A percentile compares a stretch with the other conserved stretches of the same genome.
These are phyloP conservation scores for Marvania coccoides DNA, from an alignment of 139 green algal genomes.

Conservation along the genomic window DNA sequence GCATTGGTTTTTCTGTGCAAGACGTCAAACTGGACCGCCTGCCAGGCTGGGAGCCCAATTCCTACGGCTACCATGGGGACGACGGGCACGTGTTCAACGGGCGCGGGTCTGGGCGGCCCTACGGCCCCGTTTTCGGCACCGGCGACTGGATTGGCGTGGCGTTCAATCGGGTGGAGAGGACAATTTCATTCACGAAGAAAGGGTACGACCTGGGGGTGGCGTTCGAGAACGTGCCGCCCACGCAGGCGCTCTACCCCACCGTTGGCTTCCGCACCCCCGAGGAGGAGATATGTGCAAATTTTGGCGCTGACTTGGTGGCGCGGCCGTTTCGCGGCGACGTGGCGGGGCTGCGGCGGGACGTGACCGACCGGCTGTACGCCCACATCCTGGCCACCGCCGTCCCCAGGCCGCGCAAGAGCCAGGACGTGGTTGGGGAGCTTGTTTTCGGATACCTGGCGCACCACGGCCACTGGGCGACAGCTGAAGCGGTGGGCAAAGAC, in stretches of 20 bases:
- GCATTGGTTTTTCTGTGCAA: conserved; percentile 56
- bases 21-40: conserved; percentile 60
- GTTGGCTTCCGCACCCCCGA: conserved; percentile 64
- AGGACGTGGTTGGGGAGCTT: conserved; percentile 43
- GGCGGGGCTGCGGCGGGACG: conserved; percentile 12
- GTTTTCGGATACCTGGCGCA: conserved; percentile 64
- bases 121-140: conserved; percentile 48
- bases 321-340: conserved; percentile 33
- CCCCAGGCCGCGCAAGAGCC: conserved; percentile 4
- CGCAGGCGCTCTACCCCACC: conserved; percentile 56
- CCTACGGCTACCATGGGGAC: conserved; percentile 78
- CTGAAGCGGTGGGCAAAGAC: conserved; percentile 41
- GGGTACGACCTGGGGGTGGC: conserved; percentile 55
- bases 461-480: conserved; percentile 49
- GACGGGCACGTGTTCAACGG: conserved; percentile 62
- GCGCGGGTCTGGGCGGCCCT: conserved; percentile 36
- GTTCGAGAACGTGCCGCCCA: conserved; percentile 52
- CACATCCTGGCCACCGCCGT: conserved; percentile 3
- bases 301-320: conserved; percentile 33
- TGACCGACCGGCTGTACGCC: conserved; percentile 13
- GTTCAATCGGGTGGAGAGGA: conserved; percentile 40
- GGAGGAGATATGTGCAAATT: conserved; percentile 58
- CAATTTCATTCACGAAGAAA: conserved; percentile 58
- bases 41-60: conserved; percentile 75
- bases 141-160: conserved; percentile 50